Percentiles rank a stretch among this genome's conserved stretches.
phyloP scores from a whole-genome alignment of 2,329 filamentous ascomycete species.

The Thermomyces lanuginosus region DNA sequence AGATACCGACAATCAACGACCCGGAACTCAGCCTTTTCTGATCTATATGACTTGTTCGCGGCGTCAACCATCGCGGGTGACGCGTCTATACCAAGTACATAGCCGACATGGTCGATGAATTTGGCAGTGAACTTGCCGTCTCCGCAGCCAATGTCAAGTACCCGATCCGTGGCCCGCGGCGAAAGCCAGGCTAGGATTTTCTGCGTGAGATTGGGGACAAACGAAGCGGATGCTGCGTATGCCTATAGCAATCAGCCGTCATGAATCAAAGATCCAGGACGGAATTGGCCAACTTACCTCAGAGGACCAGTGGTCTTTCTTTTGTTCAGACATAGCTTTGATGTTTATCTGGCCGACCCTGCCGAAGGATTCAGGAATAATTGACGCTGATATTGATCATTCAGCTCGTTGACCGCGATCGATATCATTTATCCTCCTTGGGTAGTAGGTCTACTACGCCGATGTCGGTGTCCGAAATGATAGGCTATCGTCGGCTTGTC shows the following conservation, averaged over 20 bases:
- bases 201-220: constrained; percentile 45
- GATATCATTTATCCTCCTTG: too few relatives aligned
- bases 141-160: constrained; percentile 50
- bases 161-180: constrained; percentile 39
- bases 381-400: too few relatives aligned
- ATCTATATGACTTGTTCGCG: constrained; percentile 29
- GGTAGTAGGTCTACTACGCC: too few relatives aligned
- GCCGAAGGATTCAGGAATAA: too few relatives aligned
- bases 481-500: too few relatives aligned
- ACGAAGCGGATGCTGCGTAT: constrained; percentile 46
- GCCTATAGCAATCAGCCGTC: too few relatives aligned
- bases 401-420: too few relatives aligned
- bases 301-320: constrained; percentile 24
- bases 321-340: neutral
- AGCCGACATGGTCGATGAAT: constrained; percentile 33
- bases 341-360: neutral
- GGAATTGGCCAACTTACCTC: constrained; percentile 12
- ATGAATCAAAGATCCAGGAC: neutral
- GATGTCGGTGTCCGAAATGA: too few relatives aligned
- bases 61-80: constrained; percentile 44
- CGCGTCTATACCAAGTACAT: constrained; percentile 43
- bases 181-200: constrained; percentile 45
- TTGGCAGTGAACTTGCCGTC: constrained; percentile 45
- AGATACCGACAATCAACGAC: constrained; percentile 22
- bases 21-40: constrained; percentile 12